Base-by-base conservation (phyloP, 352 stramenopile species). In the Pythium monospermum region DNA sequence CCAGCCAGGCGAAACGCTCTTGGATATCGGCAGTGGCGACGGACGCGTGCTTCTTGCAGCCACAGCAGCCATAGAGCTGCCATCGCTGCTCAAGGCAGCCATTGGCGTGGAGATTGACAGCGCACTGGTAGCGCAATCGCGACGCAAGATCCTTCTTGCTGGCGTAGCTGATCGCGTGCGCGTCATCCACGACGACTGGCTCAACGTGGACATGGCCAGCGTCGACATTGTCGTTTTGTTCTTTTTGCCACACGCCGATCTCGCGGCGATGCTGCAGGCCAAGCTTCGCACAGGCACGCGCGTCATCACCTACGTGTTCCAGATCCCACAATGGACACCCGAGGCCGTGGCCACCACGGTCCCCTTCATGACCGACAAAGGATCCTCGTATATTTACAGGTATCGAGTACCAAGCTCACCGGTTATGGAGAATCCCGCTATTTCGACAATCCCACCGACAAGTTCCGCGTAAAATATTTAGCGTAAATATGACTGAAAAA, bases 251-350 rank as follows among this genome's bases (percentile, higher is more conserved):
- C 77, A 85, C 22, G 43, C 54, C 8, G 58, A 82, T 6, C 75
- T 83, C 18, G 71, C 71, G 6, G 11, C 21, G 4, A 50, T 57
- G 25, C 46, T 86, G 18, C 37, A 61, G 16, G 30, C 45, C 21
- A 78, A 83, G 35, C 53, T 84, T 11, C 47, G 57, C 1, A 40
- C 68, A 0, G 77, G 73, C 4, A 72, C 69, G 23, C 62, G 74
- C 8, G 66, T 86, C 18, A 47, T 86, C 46, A 88, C 77, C 3
- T 86, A 88, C 53, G 77, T 86, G 15, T 88, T 86, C 46, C 59
- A 69, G 55, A 88, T 88, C 55, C 42, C 31, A 27, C 61, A 81
- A 49, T 87, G 76, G 76, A 57, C 52, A 3, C 68, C 69, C 5
- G 56, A 80, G 37, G 61, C 57, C 0, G 57, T 76, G 15, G 43